These are phyloP conservation scores for Fraxinus latifolia DNA, from an alignment of 305 asterid genomes.

Conservation along the genomic window DNA sequence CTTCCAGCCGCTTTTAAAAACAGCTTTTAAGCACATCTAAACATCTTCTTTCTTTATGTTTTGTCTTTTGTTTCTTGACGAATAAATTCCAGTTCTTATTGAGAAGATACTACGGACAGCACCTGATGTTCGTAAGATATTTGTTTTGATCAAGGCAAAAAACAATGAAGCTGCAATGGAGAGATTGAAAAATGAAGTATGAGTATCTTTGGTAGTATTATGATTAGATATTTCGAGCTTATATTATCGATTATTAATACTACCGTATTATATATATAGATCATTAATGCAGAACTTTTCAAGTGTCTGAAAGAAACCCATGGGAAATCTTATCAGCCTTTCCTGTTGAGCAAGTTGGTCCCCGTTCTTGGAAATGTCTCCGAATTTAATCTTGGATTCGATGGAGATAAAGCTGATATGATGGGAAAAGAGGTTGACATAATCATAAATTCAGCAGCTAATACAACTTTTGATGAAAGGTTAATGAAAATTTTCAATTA, in stretches of 20 bases:
- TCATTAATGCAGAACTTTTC: slow-evolving; percentile 73
- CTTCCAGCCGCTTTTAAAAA: background rate
- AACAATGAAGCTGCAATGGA: slow-evolving; percentile 64
- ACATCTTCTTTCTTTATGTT: background rate
- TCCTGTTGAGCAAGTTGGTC: slow-evolving; percentile 82
- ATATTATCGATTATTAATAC: background rate
- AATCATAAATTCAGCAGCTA: slow-evolving; percentile 87
- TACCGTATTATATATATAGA: slow-evolving; percentile 29
- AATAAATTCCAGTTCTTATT: slow-evolving; percentile 59
- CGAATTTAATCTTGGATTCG: slow-evolving; percentile 64
- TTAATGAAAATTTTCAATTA: slow-evolving; percentile 6
- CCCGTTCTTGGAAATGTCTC: slow-evolving; percentile 89
- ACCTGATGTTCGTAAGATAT: slow-evolving; percentile 80
- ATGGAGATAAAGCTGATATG: slow-evolving; percentile 50
- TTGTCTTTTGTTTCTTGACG: background rate
- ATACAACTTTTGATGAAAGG: slow-evolving; percentile 94
- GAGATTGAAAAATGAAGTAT: slow-evolving; percentile 79
- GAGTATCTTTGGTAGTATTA: background rate
- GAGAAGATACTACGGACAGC: slow-evolving; percentile 84
- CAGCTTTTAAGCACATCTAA: background rate
- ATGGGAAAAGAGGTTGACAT: slow-evolving; percentile 66
- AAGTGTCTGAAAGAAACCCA: slow-evolving; percentile 68
- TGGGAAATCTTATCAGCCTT: slow-evolving; percentile 74
- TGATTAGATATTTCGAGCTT: background rate
- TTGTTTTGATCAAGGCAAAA: slow-evolving; percentile 75